Conservation (phyloP, 768 basidiomycete genomes). For the Tulasnella sp. region DNA sequence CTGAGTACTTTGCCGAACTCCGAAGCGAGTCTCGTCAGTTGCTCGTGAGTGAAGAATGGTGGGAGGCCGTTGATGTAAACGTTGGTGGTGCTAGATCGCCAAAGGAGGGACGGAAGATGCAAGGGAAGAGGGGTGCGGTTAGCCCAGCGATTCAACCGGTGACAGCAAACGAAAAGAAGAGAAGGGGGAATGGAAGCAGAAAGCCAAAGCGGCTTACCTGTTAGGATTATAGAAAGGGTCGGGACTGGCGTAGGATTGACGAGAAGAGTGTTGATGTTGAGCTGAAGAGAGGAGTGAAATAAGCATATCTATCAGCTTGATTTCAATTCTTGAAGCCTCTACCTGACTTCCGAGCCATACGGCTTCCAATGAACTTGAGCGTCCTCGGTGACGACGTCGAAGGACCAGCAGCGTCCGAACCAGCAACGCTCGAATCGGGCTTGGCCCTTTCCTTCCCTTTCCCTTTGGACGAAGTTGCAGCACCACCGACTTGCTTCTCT, state of each 20-base stretch:
- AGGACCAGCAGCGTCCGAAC: neutral
- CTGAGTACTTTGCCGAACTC: conserved; percentile 73
- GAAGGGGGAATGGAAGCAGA: neutral
- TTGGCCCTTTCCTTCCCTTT: neutral
- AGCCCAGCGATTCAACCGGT: neutral
- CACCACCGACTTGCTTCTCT: neutral
- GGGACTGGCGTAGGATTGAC: conserved; percentile 6
- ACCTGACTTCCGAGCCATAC: neutral
- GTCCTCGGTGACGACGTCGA: neutral
- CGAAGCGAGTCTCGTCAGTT: conserved; percentile 63
- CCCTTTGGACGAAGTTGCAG: neutral
- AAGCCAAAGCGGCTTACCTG: conserved; percentile 5
- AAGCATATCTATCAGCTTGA: neutral
- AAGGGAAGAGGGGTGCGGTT: no score
- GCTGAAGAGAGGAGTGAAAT: neutral
- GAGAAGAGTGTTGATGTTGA: neutral
- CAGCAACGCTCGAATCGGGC: neutral
- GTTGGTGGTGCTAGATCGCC: conserved; percentile 52
- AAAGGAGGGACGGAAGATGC: neutral
- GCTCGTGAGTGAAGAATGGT: conserved; percentile 75
- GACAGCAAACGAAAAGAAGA: neutral
- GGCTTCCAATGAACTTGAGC: neutral
- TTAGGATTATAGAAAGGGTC: conserved; percentile 29
- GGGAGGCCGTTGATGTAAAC: conserved; percentile 87
- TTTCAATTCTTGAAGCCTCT: neutral